phyloP scores from a whole-genome alignment of 2,329 filamentous ascomycete genomes.

The Hypoxylon sp. region DNA sequence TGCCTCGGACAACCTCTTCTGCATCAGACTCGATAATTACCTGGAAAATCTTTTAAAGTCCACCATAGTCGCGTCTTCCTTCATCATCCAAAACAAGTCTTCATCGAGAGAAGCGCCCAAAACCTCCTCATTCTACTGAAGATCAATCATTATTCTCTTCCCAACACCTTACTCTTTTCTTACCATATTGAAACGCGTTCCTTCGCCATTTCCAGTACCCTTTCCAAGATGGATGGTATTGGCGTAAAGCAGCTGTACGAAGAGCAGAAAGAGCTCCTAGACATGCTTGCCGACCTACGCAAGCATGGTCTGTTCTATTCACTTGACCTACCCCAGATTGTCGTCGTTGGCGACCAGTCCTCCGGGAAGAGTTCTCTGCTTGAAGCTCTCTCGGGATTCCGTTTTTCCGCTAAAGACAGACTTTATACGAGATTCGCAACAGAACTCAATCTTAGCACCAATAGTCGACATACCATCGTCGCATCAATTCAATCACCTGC shows the following conservation, averaged over 20 bases:
- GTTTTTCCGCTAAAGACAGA: conserved; percentile 68
- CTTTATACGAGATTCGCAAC: conserved; percentile 73
- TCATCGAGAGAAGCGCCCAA: background rate
- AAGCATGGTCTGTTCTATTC: conserved; percentile 62
- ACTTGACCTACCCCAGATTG: conserved; percentile 65
- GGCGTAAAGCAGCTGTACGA: conserved; percentile 59
- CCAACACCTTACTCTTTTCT: background rate
- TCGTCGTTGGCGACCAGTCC: conserved; percentile 72
- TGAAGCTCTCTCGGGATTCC: conserved; percentile 72
- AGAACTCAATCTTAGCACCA: conserved; percentile 67
- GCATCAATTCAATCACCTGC: conserved; percentile 57
- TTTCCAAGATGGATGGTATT: conserved; percentile 46
- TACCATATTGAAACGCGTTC: background rate
- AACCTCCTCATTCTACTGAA: background rate
- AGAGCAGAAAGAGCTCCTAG: conserved; percentile 63
- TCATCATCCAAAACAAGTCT: background rate
- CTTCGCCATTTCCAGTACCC: conserved; percentile 24
- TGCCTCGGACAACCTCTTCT: background rate
- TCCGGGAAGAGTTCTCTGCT: conserved; percentile 75
- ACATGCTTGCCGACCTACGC: conserved; percentile 66
- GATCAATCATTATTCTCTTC: background rate
- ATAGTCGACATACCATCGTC: conserved; percentile 53
- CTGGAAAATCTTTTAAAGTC: background rate
- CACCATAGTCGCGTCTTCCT: background rate
- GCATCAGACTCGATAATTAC: background rate